Conservation (phyloP, 495 filamentous ascomycete species). For the Bacidia rubella region DNA sequence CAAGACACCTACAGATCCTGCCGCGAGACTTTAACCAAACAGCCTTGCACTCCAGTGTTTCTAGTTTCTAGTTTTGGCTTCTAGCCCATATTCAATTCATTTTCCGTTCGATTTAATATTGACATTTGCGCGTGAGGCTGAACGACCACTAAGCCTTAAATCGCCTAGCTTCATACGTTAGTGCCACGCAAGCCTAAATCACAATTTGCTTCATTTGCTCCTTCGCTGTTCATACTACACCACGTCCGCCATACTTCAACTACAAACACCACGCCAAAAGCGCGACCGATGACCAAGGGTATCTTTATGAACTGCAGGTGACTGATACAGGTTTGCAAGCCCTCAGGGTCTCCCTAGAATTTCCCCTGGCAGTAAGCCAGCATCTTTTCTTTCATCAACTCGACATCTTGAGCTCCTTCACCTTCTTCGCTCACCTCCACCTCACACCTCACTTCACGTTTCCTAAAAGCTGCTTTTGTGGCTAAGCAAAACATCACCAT, state of each 20-base stretch:
- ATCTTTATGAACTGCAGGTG: neutral
- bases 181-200: neutral
- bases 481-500: constrained; percentile 8
- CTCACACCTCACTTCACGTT: constrained; percentile 8
- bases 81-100: too few species aligned
- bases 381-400: constrained; percentile 3
- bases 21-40: too few species aligned
- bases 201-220: neutral
- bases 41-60: too few species aligned
- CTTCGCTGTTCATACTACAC: neutral
- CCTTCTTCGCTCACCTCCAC: constrained; percentile 11
- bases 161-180: too few species aligned
- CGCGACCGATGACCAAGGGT: neutral
- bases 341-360: constrained; percentile 2
- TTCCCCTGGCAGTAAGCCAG: constrained; percentile 11
- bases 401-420: constrained; percentile 2
- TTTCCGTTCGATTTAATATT: too few species aligned
- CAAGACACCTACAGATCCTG: too few species aligned
- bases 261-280: too few species aligned
- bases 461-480: constrained; percentile 10
- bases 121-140: too few species aligned
- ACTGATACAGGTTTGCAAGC: constrained; percentile 10
- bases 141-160: too few species aligned
- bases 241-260: neutral
- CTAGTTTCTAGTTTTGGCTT: too few species aligned